Percentiles rank a stretch among this genome's conserved stretches.
These are phyloP conservation scores for Nemania sp. DNA, from an alignment of 2,329 filamentous ascomycete genomes.

Conservation along the genomic window DNA sequence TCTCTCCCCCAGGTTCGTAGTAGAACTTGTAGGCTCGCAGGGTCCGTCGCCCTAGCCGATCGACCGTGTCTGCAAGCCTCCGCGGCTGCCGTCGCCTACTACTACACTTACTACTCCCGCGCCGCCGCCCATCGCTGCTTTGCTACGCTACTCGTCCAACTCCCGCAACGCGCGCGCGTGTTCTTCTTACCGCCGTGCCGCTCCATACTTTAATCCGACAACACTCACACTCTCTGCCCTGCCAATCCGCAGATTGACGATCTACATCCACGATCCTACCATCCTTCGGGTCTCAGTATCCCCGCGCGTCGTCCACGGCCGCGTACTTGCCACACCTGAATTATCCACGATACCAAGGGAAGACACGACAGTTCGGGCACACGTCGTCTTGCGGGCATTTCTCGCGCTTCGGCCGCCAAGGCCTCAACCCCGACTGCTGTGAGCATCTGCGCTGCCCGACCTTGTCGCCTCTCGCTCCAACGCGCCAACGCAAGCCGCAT, in stretches of 20 bases:
- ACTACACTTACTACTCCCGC: slow-evolving; percentile 7
- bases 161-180: slow-evolving; percentile 12
- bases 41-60: slow-evolving; percentile 11
- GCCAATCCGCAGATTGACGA: no score
- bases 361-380: not conserved
- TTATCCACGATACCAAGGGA: not conserved
- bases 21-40: no score
- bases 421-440: not conserved
- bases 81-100: slow-evolving; percentile 16
- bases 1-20: not conserved
- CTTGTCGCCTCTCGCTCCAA: slow-evolving; percentile 4
- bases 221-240: slow-evolving; percentile 4
- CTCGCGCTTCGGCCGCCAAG: slow-evolving; percentile 6
- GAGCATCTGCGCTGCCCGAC: not conserved
- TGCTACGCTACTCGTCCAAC: not conserved
- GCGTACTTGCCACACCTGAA: no score
- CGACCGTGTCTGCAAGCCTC: slow-evolving; percentile 22
- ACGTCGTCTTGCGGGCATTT: not conserved
- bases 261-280: no score
- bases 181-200: not conserved
- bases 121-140: slow-evolving; percentile 4
- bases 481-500: slow-evolving; percentile 18
- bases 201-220: slow-evolving; percentile 19
- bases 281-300: no score
- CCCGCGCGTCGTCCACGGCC: no score